phyloP scores from a whole-genome alignment of 2,329 filamentous ascomycete genomes.

The Clarireedia sp. region DNA sequence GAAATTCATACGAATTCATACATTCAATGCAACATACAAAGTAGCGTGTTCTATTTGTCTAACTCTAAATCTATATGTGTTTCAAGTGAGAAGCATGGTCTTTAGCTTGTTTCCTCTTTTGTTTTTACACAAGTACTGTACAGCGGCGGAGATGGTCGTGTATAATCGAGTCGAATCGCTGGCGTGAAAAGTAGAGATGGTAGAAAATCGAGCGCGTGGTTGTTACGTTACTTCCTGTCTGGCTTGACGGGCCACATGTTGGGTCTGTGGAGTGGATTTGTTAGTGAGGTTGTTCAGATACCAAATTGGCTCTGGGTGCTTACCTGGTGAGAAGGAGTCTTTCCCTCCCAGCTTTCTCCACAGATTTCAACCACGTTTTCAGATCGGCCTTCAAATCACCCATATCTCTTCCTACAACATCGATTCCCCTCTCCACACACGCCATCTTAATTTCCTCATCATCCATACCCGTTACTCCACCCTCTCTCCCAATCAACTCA shows the following conservation, averaged over 20 bases:
- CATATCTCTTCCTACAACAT: constrained; percentile 39
- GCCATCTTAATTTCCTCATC: constrained; percentile 60
- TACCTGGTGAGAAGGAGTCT: constrained; percentile 31
- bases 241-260: constrained; percentile 23
- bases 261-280: constrained; percentile 21
- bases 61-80: neutral
- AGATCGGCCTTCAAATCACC: constrained; percentile 32
- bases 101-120: neutral
- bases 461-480: constrained; percentile 51
- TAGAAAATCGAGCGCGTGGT: neutral
- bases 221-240: neutral
- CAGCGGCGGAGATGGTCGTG: neutral
- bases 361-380: constrained; percentile 33
- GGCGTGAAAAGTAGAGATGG: neutral
- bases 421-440: constrained; percentile 60
- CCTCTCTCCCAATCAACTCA: constrained; percentile 53
- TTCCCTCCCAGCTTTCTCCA: constrained; percentile 26
- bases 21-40: no score
- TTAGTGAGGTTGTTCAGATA: neutral
- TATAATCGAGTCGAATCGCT: no score
- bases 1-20: neutral
- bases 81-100: neutral
- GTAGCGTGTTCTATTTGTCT: no score
- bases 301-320: neutral
- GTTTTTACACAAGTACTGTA: neutral